Percentiles rank a stretch among this genome's conserved stretches.
Evolutionary conservation across 345 rosid genomes (phyloP).

Genomic region (Turritis glabra): DNA sequence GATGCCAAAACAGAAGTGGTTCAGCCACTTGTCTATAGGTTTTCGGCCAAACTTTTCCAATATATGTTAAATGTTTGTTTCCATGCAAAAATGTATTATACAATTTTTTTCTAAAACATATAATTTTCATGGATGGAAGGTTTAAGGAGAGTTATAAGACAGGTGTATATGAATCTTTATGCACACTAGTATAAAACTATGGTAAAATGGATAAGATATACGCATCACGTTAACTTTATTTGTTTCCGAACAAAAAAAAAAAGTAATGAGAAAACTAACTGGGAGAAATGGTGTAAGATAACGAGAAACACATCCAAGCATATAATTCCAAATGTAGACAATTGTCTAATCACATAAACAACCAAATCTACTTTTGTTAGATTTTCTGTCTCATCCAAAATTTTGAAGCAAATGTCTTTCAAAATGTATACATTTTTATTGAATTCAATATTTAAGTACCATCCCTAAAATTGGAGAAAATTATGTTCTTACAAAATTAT

Average conservation of each 20-base stretch:
- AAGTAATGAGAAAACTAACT: neutral
- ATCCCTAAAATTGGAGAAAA: neutral
- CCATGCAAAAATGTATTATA: no score
- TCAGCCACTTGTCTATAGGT: no score
- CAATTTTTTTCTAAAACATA: no score
- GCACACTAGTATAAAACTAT: no score
- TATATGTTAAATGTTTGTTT: no score
- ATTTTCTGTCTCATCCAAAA: slow-evolving; percentile 14
- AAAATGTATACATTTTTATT: neutral
- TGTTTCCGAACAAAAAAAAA: neutral
- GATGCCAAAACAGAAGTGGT: no score
- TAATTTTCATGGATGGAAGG: no score
- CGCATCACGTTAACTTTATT: neutral
- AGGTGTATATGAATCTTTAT: no score
- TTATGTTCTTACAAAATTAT: neutral
- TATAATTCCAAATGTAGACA: slow-evolving; percentile 17
- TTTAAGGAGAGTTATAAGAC: no score
- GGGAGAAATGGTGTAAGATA: neutral
- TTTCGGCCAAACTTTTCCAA: no score
- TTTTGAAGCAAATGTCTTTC: neutral
- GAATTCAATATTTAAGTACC: neutral
- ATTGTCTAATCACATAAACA: slow-evolving; percentile 13
- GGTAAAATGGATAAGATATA: neutral
- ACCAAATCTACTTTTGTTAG: slow-evolving; percentile 13
- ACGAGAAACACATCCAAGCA: neutral